A percentile compares a stretch with the other conserved stretches of the same genome.
phyloP scores from a whole-genome alignment of 345 rosid genomes.

The Gossypium ekmanianum region DNA sequence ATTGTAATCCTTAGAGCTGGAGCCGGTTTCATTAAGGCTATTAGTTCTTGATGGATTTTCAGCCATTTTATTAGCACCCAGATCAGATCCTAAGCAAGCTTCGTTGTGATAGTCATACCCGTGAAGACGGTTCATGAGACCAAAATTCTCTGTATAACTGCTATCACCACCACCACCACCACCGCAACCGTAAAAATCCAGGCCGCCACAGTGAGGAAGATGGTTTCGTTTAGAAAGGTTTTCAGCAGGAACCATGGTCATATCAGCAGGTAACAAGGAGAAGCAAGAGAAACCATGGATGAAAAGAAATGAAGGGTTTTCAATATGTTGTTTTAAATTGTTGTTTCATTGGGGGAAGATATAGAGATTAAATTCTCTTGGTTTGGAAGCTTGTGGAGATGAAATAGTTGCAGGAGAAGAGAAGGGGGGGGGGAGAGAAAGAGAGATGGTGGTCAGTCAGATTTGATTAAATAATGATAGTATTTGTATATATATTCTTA shows the following conservation, averaged over 20 bases:
- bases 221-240: constrained; percentile 27
- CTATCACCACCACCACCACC: constrained; percentile 28
- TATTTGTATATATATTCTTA: constrained; percentile 24
- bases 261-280: constrained; percentile 18
- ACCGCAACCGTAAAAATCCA: neutral
- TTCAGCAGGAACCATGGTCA: constrained; percentile 71
- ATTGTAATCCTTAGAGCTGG: constrained; percentile 54
- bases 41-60: constrained; percentile 80
- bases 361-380: constrained; percentile 46
- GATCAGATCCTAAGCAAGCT: constrained; percentile 54
- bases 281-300: constrained; percentile 42
- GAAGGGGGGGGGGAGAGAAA: constrained; percentile 24
- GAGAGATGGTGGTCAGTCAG: constrained; percentile 45
- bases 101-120: constrained; percentile 39
- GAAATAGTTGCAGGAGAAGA: constrained; percentile 47
- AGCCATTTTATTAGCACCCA: constrained; percentile 52
- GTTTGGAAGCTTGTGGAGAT: constrained; percentile 79
- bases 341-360: too few species aligned
- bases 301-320: constrained; percentile 2
- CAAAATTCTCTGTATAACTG: constrained; percentile 22
- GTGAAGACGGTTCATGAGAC: constrained; percentile 48
- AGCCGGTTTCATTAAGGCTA: constrained; percentile 48
- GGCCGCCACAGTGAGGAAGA: constrained; percentile 13
- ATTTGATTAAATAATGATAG: constrained; percentile 31
- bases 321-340: constrained; percentile 13